Percentiles rank a stretch among this genome's conserved stretches.
Evolutionary conservation across 169 alveolate species (phyloP).

Genomic region (Eimeria acervulina): DNA sequence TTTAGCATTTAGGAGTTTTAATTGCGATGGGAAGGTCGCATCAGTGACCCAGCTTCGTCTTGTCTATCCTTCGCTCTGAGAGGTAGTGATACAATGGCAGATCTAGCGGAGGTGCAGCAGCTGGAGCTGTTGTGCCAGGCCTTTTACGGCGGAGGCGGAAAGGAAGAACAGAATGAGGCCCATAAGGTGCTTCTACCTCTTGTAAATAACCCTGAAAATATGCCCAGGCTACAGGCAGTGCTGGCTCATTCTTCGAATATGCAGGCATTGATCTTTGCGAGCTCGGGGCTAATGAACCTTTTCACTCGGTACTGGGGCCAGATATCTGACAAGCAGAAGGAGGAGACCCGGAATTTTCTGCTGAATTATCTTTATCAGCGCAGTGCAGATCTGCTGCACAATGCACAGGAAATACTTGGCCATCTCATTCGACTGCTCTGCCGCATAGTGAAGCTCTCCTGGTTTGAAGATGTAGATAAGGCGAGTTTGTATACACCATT

Average conservation of each 20-base stretch:
- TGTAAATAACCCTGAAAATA: conserved; percentile 87
- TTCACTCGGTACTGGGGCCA: conserved; percentile 93
- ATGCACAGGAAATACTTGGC: conserved; percentile 94
- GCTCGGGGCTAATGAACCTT: conserved; percentile 88
- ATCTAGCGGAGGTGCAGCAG: conserved; percentile 84
- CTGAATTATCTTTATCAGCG: conserved; percentile 93
- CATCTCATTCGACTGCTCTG: conserved; percentile 93
- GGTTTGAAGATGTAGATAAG: conserved; percentile 90
- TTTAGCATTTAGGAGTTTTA: background rate
- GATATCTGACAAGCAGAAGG: conserved; percentile 92
- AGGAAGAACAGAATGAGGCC: conserved; percentile 93
- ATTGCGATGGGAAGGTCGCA: conserved; percentile 70
- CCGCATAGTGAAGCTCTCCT: conserved; percentile 93
- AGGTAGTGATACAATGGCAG: conserved; percentile 67
- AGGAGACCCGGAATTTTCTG: conserved; percentile 93
- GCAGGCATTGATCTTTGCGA: conserved; percentile 89
- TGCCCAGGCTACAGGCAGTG: conserved; percentile 88
- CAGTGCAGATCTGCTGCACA: conserved; percentile 94
- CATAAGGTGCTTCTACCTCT: conserved; percentile 95
- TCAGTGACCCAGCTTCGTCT: conserved; percentile 23
- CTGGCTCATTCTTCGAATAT: conserved; percentile 87
- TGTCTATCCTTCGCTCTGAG: conserved; percentile 50
- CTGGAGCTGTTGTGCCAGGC: conserved; percentile 86
- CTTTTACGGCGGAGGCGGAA: conserved; percentile 83
- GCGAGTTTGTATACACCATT: background rate